phyloP scores from a whole-genome alignment of 495 filamentous ascomycete species.

The Penicillium coprophilum region DNA sequence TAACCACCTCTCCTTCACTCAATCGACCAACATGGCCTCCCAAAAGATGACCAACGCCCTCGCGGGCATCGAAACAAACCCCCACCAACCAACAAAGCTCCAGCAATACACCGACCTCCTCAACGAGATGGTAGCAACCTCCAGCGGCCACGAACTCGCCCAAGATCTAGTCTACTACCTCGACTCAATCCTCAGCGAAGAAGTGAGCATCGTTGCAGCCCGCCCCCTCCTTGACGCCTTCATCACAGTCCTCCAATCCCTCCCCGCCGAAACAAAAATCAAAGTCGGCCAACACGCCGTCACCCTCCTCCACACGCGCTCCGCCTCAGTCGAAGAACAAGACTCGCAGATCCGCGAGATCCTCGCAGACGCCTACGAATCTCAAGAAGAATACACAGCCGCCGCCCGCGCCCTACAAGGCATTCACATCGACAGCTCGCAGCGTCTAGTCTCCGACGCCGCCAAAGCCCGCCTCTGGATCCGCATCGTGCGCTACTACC shows the following conservation, averaged over 20 bases:
- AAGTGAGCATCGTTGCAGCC: slow-evolving; percentile 71
- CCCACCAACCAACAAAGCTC: slow-evolving; percentile 53
- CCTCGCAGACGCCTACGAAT: slow-evolving; percentile 80
- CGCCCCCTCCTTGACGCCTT: slow-evolving; percentile 70
- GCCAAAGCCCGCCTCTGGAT: slow-evolving; percentile 84
- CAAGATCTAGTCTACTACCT: slow-evolving; percentile 68
- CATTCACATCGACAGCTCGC: slow-evolving; percentile 83
- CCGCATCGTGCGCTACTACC: slow-evolving; percentile 88
- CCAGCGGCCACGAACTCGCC: slow-evolving; percentile 54
- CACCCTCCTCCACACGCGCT: slow-evolving; percentile 59
- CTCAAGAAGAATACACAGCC: slow-evolving; percentile 72
- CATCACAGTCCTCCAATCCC: slow-evolving; percentile 56
- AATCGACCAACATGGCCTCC: slow-evolving; percentile 51
- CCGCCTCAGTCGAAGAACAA: slow-evolving; percentile 81
- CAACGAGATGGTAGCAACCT: slow-evolving; percentile 56
- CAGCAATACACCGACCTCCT: slow-evolving; percentile 68
- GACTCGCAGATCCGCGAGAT: slow-evolving; percentile 75
- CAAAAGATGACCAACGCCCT: slow-evolving; percentile 56
- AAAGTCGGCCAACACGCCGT: slow-evolving; percentile 69
- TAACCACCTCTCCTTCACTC: background rate
- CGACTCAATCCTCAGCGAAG: slow-evolving; percentile 64
- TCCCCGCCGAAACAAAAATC: slow-evolving; percentile 63
- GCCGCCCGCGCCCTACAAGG: slow-evolving; percentile 77
- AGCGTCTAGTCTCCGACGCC: slow-evolving; percentile 74
- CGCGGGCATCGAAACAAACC: slow-evolving; percentile 51